phyloP scores from a whole-genome alignment of 495 filamentous ascomycete genomes.

The Penicillium antarcticum region DNA sequence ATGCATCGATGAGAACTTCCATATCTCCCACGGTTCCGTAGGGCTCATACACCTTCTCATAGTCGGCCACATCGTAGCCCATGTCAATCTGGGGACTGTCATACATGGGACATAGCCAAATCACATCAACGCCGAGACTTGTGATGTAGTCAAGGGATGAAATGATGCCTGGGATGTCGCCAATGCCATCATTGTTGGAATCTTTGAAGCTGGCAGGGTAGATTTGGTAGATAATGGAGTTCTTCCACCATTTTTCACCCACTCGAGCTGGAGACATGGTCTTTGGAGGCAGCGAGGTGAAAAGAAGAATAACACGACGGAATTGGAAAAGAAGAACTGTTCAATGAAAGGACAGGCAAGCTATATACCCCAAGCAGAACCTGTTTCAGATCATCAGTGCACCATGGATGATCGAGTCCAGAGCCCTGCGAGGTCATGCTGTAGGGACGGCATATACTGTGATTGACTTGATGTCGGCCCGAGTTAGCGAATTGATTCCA shows the following conservation, averaged over 20 bases:
- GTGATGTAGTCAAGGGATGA: slow-evolving; percentile 58
- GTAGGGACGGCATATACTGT: not conserved
- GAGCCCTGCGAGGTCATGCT: not conserved
- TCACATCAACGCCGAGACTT: slow-evolving; percentile 33
- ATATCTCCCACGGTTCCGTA: slow-evolving; percentile 57
- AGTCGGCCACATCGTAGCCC: slow-evolving; percentile 59
- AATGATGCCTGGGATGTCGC: slow-evolving; percentile 60
- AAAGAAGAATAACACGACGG: not conserved
- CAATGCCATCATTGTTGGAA: slow-evolving; percentile 42
- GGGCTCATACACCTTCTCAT: slow-evolving; percentile 48
- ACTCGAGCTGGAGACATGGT: slow-evolving; percentile 2
- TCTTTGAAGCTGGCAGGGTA: slow-evolving; percentile 41
- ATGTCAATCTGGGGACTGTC: slow-evolving; percentile 53
- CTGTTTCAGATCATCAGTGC: not conserved
- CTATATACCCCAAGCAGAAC: not conserved
- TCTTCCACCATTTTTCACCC: slow-evolving; percentile 35
- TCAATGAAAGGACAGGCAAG: not conserved
- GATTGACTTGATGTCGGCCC: slow-evolving; percentile 6
- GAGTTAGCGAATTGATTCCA: not conserved
- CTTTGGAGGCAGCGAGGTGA: too few relatives aligned
- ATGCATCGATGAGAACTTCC: slow-evolving; percentile 46
- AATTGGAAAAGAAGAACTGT: not conserved
- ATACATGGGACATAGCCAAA: slow-evolving; percentile 43
- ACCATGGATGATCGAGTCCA: slow-evolving; percentile 3
- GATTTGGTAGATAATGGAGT: slow-evolving; percentile 40